These are phyloP conservation scores for Talaromyces nanjingensis DNA, from an alignment of 495 filamentous ascomycete species.

Conservation along the genomic window DNA sequence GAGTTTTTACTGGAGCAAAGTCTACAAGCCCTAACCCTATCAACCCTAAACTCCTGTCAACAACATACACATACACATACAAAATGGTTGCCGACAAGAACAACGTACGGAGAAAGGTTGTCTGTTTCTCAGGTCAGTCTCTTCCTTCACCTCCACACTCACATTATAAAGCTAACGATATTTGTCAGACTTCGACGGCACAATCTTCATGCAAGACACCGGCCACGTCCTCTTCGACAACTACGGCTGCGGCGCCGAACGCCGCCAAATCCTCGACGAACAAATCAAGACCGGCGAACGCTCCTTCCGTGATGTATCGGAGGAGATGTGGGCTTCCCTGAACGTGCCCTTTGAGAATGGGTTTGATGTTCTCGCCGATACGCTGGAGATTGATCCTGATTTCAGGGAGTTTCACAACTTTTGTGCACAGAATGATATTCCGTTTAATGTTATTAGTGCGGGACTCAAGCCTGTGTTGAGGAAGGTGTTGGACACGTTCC, in stretches of 20 bases:
- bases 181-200: slow-evolving; percentile 59
- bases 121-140: slow-evolving; percentile 4
- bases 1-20: background rate
- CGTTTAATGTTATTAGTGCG: slow-evolving; percentile 69
- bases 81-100: background rate
- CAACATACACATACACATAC: background rate
- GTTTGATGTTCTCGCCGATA: slow-evolving; percentile 60
- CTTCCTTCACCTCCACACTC: background rate
- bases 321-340: slow-evolving; percentile 71
- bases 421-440: slow-evolving; percentile 57
- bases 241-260: slow-evolving; percentile 55
- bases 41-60: background rate
- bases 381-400: slow-evolving; percentile 57
- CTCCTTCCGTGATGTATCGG: slow-evolving; percentile 66
- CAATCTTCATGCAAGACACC: slow-evolving; percentile 74
- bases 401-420: slow-evolving; percentile 62
- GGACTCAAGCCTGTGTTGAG: slow-evolving; percentile 52
- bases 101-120: background rate
- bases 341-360: slow-evolving; percentile 67
- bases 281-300: slow-evolving; percentile 63
- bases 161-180: background rate
- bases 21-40: slow-evolving; percentile 1
- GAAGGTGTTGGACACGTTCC: slow-evolving; percentile 10
- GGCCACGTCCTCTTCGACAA: slow-evolving; percentile 67
- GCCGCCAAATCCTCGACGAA: slow-evolving; percentile 52